Percentiles rank a stretch among this genome's conserved stretches.
Conservation (phyloP, 2,329 filamentous ascomycete genomes). For the Fusarium beomiforme region DNA sequence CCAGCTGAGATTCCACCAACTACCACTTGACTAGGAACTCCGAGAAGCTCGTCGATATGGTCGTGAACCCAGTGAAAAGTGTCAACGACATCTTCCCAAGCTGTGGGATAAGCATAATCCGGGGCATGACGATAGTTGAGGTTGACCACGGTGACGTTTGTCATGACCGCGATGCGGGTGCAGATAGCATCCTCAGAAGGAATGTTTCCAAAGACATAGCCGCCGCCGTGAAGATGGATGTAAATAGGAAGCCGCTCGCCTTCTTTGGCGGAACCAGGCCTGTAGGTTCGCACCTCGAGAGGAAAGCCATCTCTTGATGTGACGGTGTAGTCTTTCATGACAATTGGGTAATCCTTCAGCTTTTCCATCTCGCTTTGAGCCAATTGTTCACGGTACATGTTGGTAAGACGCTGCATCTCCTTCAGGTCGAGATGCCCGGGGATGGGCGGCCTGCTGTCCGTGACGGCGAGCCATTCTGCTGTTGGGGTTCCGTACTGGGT, state of each 20-base stretch:
- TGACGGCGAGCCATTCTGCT: slow-evolving; percentile 56
- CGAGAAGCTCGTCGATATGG: slow-evolving; percentile 16
- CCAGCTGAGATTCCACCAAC: slow-evolving; percentile 62
- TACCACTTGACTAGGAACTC: slow-evolving; percentile 45
- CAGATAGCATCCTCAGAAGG: slow-evolving; percentile 63
- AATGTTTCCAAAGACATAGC: slow-evolving; percentile 65
- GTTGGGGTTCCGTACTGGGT: slow-evolving; percentile 53
- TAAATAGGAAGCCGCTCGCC: slow-evolving; percentile 59
- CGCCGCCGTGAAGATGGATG: slow-evolving; percentile 64
- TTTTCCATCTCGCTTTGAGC: slow-evolving; percentile 13
- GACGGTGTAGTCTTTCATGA: slow-evolving; percentile 46
- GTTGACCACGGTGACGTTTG: slow-evolving; percentile 59
- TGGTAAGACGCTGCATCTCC: slow-evolving; percentile 24
- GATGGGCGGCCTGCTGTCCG: slow-evolving; percentile 15
- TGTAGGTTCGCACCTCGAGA: slow-evolving; percentile 36
- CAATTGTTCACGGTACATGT: slow-evolving; percentile 22
- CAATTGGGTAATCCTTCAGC: slow-evolving; percentile 34
- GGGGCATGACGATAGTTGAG: slow-evolving; percentile 70
- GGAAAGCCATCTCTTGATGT: slow-evolving; percentile 26
- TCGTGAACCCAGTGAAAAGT: slow-evolving; percentile 63
- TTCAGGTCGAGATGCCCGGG: slow-evolving; percentile 1
- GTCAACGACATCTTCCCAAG: slow-evolving; percentile 64
- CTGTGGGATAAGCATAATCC: slow-evolving; percentile 60
- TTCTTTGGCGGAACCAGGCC: slow-evolving; percentile 5
- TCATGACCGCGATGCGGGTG: slow-evolving; percentile 55